A percentile compares a stretch with the other conserved stretches of the same genome.
Evolutionary conservation across 371 early-diverging fungal species (phyloP).

Genomic region (Umbelopsis sp.): DNA sequence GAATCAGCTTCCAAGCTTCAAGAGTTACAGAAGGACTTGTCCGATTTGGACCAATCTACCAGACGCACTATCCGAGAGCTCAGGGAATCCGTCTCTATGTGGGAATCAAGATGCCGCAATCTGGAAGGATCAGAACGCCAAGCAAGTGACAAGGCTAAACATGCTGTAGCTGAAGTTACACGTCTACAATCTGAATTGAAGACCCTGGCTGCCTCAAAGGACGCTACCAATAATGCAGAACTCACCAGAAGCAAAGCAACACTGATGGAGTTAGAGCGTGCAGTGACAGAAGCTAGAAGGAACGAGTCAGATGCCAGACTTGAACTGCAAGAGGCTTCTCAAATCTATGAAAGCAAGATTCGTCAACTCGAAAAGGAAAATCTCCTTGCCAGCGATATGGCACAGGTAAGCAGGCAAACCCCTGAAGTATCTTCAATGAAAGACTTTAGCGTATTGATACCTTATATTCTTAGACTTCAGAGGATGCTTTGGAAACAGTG

Average conservation of each 20-base stretch:
- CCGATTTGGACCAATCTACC: neutral
- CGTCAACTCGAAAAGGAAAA: slow-evolving; percentile 17
- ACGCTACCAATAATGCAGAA: slow-evolving; percentile 3
- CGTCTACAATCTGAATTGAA: neutral
- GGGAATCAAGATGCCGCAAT: neutral
- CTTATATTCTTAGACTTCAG: neutral
- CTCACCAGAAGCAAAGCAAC: slow-evolving; percentile 1
- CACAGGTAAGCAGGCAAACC: neutral
- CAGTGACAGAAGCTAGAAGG: slow-evolving; percentile 5
- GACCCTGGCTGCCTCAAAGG: neutral
- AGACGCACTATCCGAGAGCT: slow-evolving; percentile 3
- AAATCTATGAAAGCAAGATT: slow-evolving; percentile 9
- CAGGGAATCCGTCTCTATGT: neutral
- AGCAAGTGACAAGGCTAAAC: slow-evolving; percentile 4
- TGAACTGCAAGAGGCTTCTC: neutral
- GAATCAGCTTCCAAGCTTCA: neutral
- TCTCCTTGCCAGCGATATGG: neutral
- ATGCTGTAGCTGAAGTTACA: neutral
- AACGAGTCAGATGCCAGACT: slow-evolving; percentile 7
- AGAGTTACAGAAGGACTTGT: neutral
- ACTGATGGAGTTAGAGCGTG: slow-evolving; percentile 11
- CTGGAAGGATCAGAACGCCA: neutral
- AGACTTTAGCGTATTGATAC: neutral
- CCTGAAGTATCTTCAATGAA: too few relatives aligned
- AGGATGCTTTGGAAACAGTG: slow-evolving; percentile 20